Conservation (phyloP, 305 asterid genomes). For the Plantago coronopus region DNA sequence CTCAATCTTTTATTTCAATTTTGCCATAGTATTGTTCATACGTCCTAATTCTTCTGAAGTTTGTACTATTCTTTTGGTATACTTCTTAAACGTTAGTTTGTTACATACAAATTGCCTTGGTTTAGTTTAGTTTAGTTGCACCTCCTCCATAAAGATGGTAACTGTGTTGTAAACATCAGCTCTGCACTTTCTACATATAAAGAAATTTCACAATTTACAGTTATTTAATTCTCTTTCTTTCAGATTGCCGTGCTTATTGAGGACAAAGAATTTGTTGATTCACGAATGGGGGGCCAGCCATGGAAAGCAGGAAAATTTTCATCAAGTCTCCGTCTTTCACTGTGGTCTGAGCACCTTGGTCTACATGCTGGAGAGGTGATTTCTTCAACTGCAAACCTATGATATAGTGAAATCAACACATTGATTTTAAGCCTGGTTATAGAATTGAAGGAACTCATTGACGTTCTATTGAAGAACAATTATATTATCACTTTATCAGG, state of each 20-base stretch:
- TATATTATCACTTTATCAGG: slow-evolving; percentile 7
- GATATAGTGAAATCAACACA: not conserved
- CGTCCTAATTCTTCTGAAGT: not conserved
- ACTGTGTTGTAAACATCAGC: not conserved
- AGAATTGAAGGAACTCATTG: not conserved
- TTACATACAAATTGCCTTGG: not conserved
- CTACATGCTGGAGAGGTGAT: slow-evolving; percentile 62
- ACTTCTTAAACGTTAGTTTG: no score
- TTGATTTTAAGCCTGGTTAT: not conserved
- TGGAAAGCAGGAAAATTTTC: slow-evolving; percentile 91
- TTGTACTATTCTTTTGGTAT: not conserved
- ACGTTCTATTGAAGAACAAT: slow-evolving; percentile 2
- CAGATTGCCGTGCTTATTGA: slow-evolving; percentile 88
- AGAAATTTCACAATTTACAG: not conserved
- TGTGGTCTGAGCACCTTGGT: slow-evolving; percentile 97
- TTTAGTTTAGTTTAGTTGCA: not conserved
- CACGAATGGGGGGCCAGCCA: slow-evolving; percentile 72
- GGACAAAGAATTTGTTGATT: slow-evolving; percentile 80
- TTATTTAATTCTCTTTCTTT: slow-evolving; percentile 22
- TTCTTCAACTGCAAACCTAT: slow-evolving; percentile 14
- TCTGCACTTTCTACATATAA: not conserved
- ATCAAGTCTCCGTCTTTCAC: slow-evolving; percentile 71
- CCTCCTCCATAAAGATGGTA: not conserved
- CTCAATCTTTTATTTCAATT: no score
- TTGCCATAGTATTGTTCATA: not conserved